Percentiles rank a stretch among this genome's conserved stretches.
Conservation (phyloP, 2,329 filamentous ascomycete genomes). For the Beauveria rudraprayagi region DNA sequence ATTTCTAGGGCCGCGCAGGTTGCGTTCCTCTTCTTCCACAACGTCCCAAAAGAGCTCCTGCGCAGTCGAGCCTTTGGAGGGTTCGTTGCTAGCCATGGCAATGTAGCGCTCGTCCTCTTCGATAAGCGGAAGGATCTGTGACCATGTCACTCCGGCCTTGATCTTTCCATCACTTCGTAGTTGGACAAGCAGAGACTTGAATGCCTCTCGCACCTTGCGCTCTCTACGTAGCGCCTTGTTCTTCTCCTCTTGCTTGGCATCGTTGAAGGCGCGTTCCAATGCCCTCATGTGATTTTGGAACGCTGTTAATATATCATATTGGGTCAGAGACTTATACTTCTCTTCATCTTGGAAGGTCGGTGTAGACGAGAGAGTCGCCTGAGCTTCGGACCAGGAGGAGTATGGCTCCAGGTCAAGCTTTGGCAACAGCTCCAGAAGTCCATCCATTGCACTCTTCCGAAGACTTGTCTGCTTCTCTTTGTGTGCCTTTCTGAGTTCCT, state of each 20-base stretch:
- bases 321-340: slow-evolving; percentile 78
- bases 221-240: slow-evolving; percentile 71
- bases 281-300: slow-evolving; percentile 95
- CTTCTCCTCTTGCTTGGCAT: slow-evolving; percentile 81
- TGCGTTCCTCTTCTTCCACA: slow-evolving; percentile 85
- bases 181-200: slow-evolving; percentile 65
- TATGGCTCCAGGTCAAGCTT: slow-evolving; percentile 82
- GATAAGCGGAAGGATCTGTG: slow-evolving; percentile 65
- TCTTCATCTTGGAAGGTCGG: slow-evolving; percentile 70
- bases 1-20: slow-evolving; percentile 72
- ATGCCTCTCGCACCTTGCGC: slow-evolving; percentile 78
- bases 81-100: slow-evolving; percentile 73
- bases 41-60: slow-evolving; percentile 95
- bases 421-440: slow-evolving; percentile 69
- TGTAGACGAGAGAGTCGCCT: slow-evolving; percentile 70
- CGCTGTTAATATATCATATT: slow-evolving; percentile 81
- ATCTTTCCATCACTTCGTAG: slow-evolving; percentile 71
- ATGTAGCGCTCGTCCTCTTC: slow-evolving; percentile 75
- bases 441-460: slow-evolving; percentile 76
- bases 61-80: slow-evolving; percentile 76
- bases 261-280: slow-evolving; percentile 85
- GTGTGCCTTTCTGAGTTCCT: slow-evolving; percentile 73
- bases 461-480: slow-evolving; percentile 64
- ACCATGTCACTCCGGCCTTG: slow-evolving; percentile 87
- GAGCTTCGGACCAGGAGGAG: slow-evolving; percentile 88